phyloP scores from a whole-genome alignment of 2,329 filamentous ascomycete genomes.

The Talaromyces pinophilus region DNA sequence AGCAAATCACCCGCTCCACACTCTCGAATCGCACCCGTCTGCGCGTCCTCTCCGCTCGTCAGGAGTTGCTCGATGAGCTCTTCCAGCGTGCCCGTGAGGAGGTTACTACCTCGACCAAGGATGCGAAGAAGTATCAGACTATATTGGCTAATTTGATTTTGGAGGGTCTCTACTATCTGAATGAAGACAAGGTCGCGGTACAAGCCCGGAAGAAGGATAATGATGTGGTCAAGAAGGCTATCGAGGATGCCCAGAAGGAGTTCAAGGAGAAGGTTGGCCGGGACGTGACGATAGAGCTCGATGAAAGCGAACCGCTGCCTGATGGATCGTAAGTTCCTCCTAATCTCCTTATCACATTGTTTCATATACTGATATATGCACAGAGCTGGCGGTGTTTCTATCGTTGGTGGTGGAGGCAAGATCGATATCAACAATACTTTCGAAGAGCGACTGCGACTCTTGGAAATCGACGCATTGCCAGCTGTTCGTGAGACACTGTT shows the following conservation, averaged over 20 bases:
- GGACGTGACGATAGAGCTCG: slow-evolving; percentile 69
- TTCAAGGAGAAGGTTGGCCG: slow-evolving; percentile 77
- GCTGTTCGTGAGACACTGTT: slow-evolving; percentile 84
- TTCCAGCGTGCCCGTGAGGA: slow-evolving; percentile 78
- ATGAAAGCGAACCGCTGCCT: slow-evolving; percentile 76
- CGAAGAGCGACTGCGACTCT: slow-evolving; percentile 81
- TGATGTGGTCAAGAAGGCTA: slow-evolving; percentile 73
- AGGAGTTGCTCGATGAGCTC: slow-evolving; percentile 86
- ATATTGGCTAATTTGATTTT: slow-evolving; percentile 79
- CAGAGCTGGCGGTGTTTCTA: slow-evolving; percentile 79
- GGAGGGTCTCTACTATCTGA: slow-evolving; percentile 85
- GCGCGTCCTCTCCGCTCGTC: slow-evolving; percentile 79
- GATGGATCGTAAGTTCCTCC: slow-evolving; percentile 72
- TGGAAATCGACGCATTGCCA: slow-evolving; percentile 82
- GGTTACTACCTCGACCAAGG: slow-evolving; percentile 64
- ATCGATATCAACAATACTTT: slow-evolving; percentile 99
- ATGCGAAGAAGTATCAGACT: slow-evolving; percentile 65
- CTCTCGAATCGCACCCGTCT: slow-evolving; percentile 95
- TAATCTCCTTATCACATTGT: slow-evolving; percentile 18
- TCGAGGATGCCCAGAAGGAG: slow-evolving; percentile 73
- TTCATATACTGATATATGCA: slow-evolving; percentile 24
- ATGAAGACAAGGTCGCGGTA: slow-evolving; percentile 74
- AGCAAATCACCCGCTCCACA: slow-evolving; percentile 97
- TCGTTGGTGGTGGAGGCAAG: slow-evolving; percentile 82
- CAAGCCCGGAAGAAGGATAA: slow-evolving; percentile 78